Evolutionary conservation across 768 basidiomycete species (phyloP).

Genomic region (Xerocomellus dryophilus): DNA sequence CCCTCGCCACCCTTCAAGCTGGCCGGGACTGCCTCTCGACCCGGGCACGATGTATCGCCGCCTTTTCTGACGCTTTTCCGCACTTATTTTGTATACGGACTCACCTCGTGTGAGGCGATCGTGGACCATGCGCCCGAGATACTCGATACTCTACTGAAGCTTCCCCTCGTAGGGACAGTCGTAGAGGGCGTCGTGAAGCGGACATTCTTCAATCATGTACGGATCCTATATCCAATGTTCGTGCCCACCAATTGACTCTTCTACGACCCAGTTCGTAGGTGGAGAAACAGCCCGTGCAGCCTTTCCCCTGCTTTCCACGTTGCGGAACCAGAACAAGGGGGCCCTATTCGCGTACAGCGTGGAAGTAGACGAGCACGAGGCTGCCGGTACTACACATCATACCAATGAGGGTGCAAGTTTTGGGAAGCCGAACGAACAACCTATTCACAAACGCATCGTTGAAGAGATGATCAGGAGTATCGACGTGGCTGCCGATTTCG

Average conservation of each 20-base stretch:
- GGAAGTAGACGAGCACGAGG: slow-evolving; percentile 68
- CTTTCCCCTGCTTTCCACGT: slow-evolving; percentile 56
- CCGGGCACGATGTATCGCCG: slow-evolving; percentile 11
- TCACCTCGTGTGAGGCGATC: slow-evolving; percentile 72
- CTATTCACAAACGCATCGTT: slow-evolving; percentile 60
- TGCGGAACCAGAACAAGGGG: slow-evolving; percentile 71
- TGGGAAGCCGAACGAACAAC: slow-evolving; percentile 17
- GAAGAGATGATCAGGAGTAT: slow-evolving; percentile 75
- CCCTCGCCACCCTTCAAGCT: slow-evolving; percentile 21
- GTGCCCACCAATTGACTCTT: background rate
- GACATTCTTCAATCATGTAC: slow-evolving; percentile 85
- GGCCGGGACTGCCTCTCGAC: background rate
- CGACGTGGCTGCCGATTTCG: slow-evolving; percentile 78
- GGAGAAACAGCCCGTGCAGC: slow-evolving; percentile 76
- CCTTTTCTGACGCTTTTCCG: slow-evolving; percentile 49
- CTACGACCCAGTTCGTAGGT: slow-evolving; percentile 70
- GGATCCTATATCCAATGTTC: slow-evolving; percentile 5
- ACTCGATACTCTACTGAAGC: slow-evolving; percentile 47
- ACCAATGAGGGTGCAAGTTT: background rate
- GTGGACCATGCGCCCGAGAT: slow-evolving; percentile 74
- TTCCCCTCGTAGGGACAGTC: slow-evolving; percentile 55
- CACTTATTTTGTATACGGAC: slow-evolving; percentile 77
- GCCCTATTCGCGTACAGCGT: slow-evolving; percentile 81
- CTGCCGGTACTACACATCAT: slow-evolving; percentile 29
- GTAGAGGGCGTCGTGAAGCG: slow-evolving; percentile 67